These are phyloP conservation scores for Penstemon barbatus DNA, from an alignment of 257 asterid species.

Conservation along the genomic window DNA sequence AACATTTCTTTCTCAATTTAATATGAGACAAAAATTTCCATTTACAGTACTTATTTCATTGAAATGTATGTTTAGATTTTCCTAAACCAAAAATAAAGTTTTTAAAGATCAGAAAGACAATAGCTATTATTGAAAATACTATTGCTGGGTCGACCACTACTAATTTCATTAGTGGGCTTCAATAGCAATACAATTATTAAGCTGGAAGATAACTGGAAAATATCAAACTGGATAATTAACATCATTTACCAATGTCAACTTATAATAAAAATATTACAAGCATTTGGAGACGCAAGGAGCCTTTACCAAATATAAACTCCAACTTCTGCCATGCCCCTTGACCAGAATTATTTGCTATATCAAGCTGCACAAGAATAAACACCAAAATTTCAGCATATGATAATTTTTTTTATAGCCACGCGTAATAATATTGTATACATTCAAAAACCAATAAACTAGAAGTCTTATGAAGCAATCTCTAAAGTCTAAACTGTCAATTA, in stretches of 20 bases:
- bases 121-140: not conserved
- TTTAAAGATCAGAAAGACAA: not conserved
- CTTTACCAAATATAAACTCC: slow-evolving; percentile 88
- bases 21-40: no score
- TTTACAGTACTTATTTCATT: no score
- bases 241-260: not conserved
- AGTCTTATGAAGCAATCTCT: no score
- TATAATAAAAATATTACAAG: slow-evolving; percentile 12
- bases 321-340: slow-evolving; percentile 82
- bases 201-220: not conserved
- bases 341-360: slow-evolving; percentile 73
- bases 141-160: not conserved
- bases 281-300: slow-evolving; percentile 27
- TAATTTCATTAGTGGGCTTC: not conserved
- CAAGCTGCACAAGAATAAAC: slow-evolving; percentile 65
- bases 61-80: no score
- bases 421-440: no score
- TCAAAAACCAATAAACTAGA: no score
- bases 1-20: no score
- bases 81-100: no score
- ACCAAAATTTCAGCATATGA: slow-evolving; percentile 26
- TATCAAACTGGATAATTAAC: not conserved
- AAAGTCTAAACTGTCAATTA: no score
- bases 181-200: slow-evolving; percentile 2
- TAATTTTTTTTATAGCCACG: no score